These are phyloP conservation scores for Scalesia atractyloides DNA, from an alignment of 129 eudicot species.

Conservation along the genomic window DNA sequence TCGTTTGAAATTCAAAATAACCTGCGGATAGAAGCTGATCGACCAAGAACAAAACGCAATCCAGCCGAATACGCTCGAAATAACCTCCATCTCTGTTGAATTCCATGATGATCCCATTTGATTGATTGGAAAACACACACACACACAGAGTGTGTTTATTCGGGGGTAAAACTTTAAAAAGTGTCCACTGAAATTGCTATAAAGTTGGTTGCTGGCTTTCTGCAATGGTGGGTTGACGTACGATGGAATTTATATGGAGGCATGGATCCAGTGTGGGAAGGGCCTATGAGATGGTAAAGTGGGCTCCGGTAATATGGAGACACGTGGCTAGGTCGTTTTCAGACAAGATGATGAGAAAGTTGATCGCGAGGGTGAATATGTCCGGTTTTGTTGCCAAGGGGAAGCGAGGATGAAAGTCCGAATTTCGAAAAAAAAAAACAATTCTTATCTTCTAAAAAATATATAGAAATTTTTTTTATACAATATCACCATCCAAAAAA, in stretches of 20 bases:
- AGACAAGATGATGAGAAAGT: constrained; percentile 9
- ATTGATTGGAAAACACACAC: neutral
- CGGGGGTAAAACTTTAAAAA: neutral
- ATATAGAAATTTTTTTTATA: no score
- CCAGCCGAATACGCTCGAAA: constrained; percentile 77
- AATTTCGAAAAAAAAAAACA: neutral
- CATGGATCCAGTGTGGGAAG: constrained; percentile 20
- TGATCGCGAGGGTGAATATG: neutral
- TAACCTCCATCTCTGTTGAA: constrained; percentile 59
- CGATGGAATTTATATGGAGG: constrained; percentile 13
- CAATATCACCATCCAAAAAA: no score
- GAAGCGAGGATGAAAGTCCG: neutral
- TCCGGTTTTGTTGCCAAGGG: constrained; percentile 14
- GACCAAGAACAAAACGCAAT: constrained; percentile 86
- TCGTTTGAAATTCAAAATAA: constrained; percentile 73
- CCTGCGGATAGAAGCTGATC: constrained; percentile 90
- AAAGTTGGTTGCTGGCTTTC: neutral
- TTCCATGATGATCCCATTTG: constrained; percentile 81
- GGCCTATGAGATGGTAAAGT: neutral
- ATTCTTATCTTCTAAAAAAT: neutral
- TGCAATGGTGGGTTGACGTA: constrained; percentile 12
- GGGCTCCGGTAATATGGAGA: neutral
- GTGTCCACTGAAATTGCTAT: neutral
- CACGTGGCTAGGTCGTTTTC: constrained; percentile 18
- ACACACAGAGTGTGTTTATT: constrained; percentile 1